A percentile compares a stretch with the other conserved stretches of the same genome.
Conservation (phyloP, 768 basidiomycete genomes). For the Paxillus rubicundulus region DNA sequence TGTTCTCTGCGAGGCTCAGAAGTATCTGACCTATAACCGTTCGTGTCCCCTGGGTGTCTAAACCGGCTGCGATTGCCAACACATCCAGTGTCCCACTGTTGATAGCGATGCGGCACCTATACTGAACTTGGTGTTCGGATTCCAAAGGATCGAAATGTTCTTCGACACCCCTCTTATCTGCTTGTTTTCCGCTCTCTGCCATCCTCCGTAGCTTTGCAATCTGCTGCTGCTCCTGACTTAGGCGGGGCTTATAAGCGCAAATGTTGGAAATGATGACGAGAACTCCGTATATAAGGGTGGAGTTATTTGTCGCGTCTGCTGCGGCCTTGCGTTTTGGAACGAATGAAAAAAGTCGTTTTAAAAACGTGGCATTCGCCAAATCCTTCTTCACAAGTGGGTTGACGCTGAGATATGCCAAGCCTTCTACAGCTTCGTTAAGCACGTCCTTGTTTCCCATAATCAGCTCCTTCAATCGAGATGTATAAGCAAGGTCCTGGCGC, state of each 20-base stretch:
- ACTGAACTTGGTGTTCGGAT: conserved; percentile 62
- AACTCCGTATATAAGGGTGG: conserved; percentile 73
- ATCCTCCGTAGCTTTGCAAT: conserved; percentile 76
- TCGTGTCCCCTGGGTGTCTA: conserved; percentile 66
- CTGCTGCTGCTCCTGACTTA: conserved; percentile 81
- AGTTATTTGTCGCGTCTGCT: conserved; percentile 32
- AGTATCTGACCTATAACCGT: conserved; percentile 57
- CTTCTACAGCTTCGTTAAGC: conserved; percentile 71
- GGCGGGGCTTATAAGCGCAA: conserved; percentile 62
- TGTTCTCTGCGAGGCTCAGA: conserved; percentile 73
- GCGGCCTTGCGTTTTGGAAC: conserved; percentile 48
- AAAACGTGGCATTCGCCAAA: conserved; percentile 56
- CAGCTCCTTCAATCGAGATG: conserved; percentile 55
- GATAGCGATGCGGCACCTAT: conserved; percentile 56
- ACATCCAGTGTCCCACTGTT: conserved; percentile 62
- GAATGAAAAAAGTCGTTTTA: conserved; percentile 55
- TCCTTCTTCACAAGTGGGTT: conserved; percentile 60
- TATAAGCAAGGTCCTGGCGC: conserved; percentile 44
- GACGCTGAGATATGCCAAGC: conserved; percentile 77
- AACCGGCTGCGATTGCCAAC: conserved; percentile 53
- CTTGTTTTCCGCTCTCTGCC: conserved; percentile 49
- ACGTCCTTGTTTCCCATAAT: conserved; percentile 41
- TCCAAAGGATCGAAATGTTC: conserved; percentile 46
- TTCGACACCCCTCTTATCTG: conserved; percentile 27
- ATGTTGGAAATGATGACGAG: conserved; percentile 75